Conservation (phyloP, 2,329 filamentous ascomycete species). For the Xylariaceae sp. region DNA sequence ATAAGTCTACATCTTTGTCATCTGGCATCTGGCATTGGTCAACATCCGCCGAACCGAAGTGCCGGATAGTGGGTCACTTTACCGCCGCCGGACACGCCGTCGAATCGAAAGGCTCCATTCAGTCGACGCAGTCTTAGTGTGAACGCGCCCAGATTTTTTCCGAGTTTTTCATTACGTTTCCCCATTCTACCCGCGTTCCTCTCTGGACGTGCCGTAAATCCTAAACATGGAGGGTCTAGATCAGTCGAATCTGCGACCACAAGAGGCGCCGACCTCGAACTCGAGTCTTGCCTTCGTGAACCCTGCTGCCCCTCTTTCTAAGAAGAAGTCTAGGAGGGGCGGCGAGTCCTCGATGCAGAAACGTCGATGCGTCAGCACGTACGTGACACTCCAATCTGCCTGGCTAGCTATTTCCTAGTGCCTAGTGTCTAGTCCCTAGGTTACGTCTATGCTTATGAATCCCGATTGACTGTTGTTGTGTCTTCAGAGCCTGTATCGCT, state of each 20-base stretch:
- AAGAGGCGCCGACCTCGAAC: constrained; percentile 13
- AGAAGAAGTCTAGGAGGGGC: constrained; percentile 56
- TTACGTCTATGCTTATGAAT: constrained; percentile 1
- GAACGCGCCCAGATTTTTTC: constrained; percentile 19
- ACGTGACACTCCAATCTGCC: constrained; percentile 19
- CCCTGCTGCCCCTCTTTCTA: constrained; percentile 32
- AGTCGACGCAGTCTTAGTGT: constrained; percentile 20
- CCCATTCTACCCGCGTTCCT: constrained; percentile 6
- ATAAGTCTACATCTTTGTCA: background rate
- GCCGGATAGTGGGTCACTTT: constrained; percentile 17
- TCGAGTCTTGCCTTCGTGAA: constrained; percentile 21
- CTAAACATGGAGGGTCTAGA: constrained; percentile 31
- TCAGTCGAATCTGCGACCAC: constrained; percentile 27
- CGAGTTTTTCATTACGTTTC: constrained; percentile 23
- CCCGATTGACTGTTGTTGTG: constrained; percentile 7
- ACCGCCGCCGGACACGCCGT: constrained; percentile 12
- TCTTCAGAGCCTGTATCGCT: constrained; percentile 66
- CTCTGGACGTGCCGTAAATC: constrained; percentile 12
- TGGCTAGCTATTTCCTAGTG: background rate
- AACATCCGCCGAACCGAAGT: constrained; percentile 15
- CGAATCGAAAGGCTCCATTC: constrained; percentile 19
- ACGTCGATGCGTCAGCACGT: constrained; percentile 77
- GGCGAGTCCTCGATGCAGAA: constrained; percentile 59
- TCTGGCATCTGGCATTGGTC: constrained; percentile 8
- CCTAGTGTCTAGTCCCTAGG: background rate